Base-by-base conservation (phyloP, 441 rosid species). In the Arabidopsis lyrata region DNA sequence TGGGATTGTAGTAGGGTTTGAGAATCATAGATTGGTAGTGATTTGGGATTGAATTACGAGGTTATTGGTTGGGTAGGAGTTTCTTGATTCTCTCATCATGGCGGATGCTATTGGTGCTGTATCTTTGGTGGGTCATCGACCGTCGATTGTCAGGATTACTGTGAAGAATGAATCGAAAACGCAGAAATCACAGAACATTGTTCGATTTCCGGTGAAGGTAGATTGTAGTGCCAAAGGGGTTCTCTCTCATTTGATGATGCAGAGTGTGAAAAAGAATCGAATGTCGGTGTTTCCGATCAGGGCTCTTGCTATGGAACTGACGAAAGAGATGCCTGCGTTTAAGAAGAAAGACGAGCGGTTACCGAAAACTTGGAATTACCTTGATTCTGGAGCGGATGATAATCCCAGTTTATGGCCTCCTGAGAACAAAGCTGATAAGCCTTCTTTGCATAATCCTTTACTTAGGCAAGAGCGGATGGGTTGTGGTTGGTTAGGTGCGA, bases 381-480 rank as follows among this genome's bases (percentile, higher is more conserved):
- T 56, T 15, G 93, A 83, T 12, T 54, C 81, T 1, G 84, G 71
- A 57, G 77, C 70, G 18, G 88, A 84, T 76, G 56, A 82, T 53
- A 92, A 86, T 62, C 90, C 91, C 0, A 84, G 87, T 20, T 57
- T 85, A 48, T 90, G 97, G 98, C 97, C 98, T 3, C 98, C 95
- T 0, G 88, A 84, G 76, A 95, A 92, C 78, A 86, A 82, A 82
- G 99, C 95, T 0, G 99, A 92, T 64, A 87, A 90, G 48, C 86
- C 95, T 42, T 85, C 93, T 0, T 66, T 92, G 71, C 97, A 88
- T 41, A 95, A 95, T 74, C 99, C 99, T 9, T 65, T 90, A 76
- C 92, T 92, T 56, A 85, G 99, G 70, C 97, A 86, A 48, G 97
- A 95, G 81, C 87, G 93, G 77, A 88, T 95, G 99, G 98, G 99